A percentile compares a stretch with the other conserved stretches of the same genome.
These are phyloP conservation scores for Termitomyces sp. DNA, from an alignment of 768 basidiomycete species.

Conservation along the genomic window DNA sequence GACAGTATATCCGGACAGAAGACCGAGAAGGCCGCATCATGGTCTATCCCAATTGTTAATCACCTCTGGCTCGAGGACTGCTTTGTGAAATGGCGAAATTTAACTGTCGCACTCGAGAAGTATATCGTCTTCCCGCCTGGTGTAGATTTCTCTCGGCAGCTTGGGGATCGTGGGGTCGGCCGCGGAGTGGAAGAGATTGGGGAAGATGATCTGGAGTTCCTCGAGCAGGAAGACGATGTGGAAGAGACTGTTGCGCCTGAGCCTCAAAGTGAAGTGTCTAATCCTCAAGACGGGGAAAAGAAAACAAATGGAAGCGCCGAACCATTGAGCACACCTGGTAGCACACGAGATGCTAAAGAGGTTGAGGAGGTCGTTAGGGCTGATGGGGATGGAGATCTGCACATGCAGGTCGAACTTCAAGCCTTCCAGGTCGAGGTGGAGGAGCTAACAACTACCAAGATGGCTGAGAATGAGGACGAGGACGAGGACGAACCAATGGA, in stretches of 20 bases:
- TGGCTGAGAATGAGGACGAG: slow-evolving; percentile 1
- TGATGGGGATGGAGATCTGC: slow-evolving; percentile 9
- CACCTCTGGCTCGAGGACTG: slow-evolving; percentile 93
- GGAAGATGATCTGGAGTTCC: slow-evolving; percentile 22
- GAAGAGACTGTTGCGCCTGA: slow-evolving; percentile 18
- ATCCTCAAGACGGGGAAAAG: slow-evolving; percentile 5
- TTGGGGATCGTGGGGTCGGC: slow-evolving; percentile 42
- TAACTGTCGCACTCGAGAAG: slow-evolving; percentile 61
- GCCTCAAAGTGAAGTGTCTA: slow-evolving; percentile 4
- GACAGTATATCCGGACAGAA: slow-evolving; percentile 51
- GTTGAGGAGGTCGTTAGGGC: slow-evolving; percentile 22
- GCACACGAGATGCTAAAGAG: slow-evolving; percentile 25
- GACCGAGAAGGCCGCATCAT: slow-evolving; percentile 66
- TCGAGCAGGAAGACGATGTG: slow-evolving; percentile 22
- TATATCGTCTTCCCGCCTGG: slow-evolving; percentile 70
- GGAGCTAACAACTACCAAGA: neutral
- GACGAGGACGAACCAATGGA: neutral
- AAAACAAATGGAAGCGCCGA: slow-evolving; percentile 5
- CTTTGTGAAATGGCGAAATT: slow-evolving; percentile 72
- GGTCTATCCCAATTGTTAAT: slow-evolving; percentile 86
- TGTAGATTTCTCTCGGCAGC: slow-evolving; percentile 53
- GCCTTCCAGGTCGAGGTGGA: slow-evolving; percentile 1
- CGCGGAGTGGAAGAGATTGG: slow-evolving; percentile 24
- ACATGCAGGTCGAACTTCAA: slow-evolving; percentile 4
- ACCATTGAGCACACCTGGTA: slow-evolving; percentile 28